These are phyloP conservation scores for Globisporangium takayamanum DNA, from an alignment of 352 stramenopile species.

Conservation along the genomic window DNA sequence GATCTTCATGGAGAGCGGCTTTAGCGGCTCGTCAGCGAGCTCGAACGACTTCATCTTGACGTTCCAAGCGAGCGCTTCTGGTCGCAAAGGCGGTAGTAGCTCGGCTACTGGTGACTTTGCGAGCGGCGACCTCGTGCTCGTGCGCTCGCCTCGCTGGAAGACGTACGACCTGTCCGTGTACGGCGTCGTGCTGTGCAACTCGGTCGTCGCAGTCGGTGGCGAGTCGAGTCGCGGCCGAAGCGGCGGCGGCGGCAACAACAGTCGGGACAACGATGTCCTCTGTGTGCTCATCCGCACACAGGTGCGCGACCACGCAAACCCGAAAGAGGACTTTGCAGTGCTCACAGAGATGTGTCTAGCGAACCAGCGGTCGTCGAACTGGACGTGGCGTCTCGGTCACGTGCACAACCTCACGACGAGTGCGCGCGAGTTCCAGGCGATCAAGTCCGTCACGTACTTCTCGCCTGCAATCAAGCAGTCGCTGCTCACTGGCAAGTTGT, in stretches of 20 bases:
- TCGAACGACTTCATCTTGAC: constrained; percentile 60
- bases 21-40: constrained; percentile 31
- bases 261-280: constrained; percentile 37
- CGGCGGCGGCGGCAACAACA: not conserved
- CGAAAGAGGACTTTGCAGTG: constrained; percentile 31
- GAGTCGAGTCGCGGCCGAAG: constrained; percentile 3
- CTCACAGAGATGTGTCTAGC: constrained; percentile 65
- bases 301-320: constrained; percentile 15
- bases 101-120: constrained; percentile 32
- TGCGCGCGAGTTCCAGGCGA: constrained; percentile 74
- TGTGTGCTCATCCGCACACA: constrained; percentile 55
- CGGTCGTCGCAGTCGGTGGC: constrained; percentile 39
- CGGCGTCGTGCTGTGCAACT: constrained; percentile 68
- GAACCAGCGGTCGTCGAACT: constrained; percentile 48
- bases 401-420: constrained; percentile 73
- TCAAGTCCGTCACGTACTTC: constrained; percentile 56
- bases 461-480: constrained; percentile 41
- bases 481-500: constrained; percentile 36
- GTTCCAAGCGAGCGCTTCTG: constrained; percentile 30
- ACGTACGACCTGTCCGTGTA: constrained; percentile 47
- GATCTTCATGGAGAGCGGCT: constrained; percentile 71
- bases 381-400: constrained; percentile 59
- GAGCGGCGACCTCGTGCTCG: constrained; percentile 50
- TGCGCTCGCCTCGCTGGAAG: constrained; percentile 59
- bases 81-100: constrained; percentile 2